A percentile compares a stretch with the other conserved stretches of the same genome.
These are phyloP conservation scores for Tetrapisispora pingtungensis DNA, from an alignment of 805 yeast genomes.

Conservation along the genomic window DNA sequence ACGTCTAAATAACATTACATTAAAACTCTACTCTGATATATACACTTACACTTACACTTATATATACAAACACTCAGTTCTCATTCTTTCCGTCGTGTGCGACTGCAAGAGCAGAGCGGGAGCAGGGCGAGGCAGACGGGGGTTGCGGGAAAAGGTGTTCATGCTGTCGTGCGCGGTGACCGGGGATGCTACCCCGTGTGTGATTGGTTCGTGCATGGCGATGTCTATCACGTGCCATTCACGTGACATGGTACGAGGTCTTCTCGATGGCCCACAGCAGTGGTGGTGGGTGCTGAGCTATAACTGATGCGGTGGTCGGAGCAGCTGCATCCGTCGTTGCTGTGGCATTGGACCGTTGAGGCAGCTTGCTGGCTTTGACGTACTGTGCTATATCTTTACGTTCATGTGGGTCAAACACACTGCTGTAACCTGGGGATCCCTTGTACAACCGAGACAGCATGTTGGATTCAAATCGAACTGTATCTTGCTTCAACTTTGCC, in stretches of 20 bases:
- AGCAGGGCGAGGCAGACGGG: background rate
- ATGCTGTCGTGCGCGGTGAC: background rate
- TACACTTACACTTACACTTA: too few species aligned
- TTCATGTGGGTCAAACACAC: conserved; percentile 10
- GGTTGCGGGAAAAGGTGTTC: too few species aligned
- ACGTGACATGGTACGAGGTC: conserved; percentile 1
- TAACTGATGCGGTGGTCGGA: conserved; percentile 2
- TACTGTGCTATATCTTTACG: conserved; percentile 11
- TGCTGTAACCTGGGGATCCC: conserved; percentile 13
- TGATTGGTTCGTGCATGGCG: conserved; percentile 6
- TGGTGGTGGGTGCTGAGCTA: background rate
- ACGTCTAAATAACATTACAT: too few species aligned
- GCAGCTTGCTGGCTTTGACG: conserved; percentile 6
- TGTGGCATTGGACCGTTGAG: conserved; percentile 8
- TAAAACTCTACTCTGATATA: too few species aligned
- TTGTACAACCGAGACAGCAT: conserved; percentile 7
- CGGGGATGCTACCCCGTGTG: background rate
- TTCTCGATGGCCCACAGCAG: conserved; percentile 5
- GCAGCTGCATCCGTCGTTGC: conserved; percentile 1
- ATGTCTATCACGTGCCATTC: conserved; percentile 6
- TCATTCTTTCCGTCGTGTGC: too few species aligned
- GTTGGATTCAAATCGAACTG: background rate
- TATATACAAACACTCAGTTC: too few species aligned
- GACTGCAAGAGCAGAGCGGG: too few species aligned
- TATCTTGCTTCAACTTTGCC: background rate